Evolutionary conservation across 2,329 filamentous ascomycete species (phyloP).

Genomic region (Botrytis squamosa): DNA sequence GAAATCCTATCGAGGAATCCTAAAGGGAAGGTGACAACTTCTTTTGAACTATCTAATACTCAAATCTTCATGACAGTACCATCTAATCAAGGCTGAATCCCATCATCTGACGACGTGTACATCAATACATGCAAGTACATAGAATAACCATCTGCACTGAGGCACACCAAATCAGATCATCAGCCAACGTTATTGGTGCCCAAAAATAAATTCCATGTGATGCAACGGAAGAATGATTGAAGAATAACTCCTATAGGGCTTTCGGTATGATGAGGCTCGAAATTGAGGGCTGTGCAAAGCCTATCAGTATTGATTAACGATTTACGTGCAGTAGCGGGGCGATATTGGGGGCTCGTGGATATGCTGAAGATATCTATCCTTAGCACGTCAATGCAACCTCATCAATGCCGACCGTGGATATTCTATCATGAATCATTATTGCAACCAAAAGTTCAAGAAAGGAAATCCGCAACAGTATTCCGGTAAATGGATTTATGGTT

Average conservation of each 20-base stretch:
- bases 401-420: background rate
- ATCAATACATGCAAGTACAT: background rate
- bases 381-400: background rate
- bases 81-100: background rate
- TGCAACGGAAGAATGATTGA: background rate
- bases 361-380: background rate
- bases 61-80: background rate
- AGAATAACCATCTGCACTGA: background rate
- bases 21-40: background rate
- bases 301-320: background rate
- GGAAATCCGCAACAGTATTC: too few relatives aligned
- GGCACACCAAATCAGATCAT: background rate
- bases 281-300: conserved; percentile 3
- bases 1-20: background rate
- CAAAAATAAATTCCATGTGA: background rate
- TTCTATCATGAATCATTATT: background rate
- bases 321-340: background rate
- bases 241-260: conserved; percentile 12
- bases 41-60: background rate
- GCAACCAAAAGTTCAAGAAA: background rate
- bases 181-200: background rate
- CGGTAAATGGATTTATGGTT: background rate
- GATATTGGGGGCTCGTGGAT: background rate
- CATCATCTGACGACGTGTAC: background rate
- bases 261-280: background rate